Evolutionary conservation across 768 basidiomycete species (phyloP), one percentile per base, ranked within the genome.

Genomic region (Mycena amicta): DNA sequence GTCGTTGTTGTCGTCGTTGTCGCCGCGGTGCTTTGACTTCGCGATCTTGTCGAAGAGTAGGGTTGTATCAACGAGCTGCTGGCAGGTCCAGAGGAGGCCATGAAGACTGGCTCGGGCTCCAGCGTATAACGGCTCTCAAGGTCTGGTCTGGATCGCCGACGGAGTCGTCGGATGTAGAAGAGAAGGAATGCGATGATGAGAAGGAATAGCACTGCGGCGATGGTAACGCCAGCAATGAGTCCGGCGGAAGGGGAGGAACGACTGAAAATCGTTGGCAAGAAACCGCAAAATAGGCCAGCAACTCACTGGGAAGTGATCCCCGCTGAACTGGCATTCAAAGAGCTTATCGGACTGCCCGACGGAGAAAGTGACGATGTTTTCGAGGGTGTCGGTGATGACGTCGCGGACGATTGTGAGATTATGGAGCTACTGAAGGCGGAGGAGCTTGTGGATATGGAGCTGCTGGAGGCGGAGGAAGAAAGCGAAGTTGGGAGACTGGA

Each of bases 141-240:
- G 15, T 28, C 52, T 20, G 13, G 15, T n/a, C 27, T 28, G 3
- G 18, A 12, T 27, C 39, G 53, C 1, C 53, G 58, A 37, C 47
- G 52, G 4, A 5, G 4, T 49, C 41, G 45, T 4, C 45, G 45
- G 26, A 53, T 2, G 46, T 25, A 43, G 11, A 59, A 51, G 18
- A 28, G 12, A 25, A 54, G 22, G 18, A 40, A 11, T 33, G 50
- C 25, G 47, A 59, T 5, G 47, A 59, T 5, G 18, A 51, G 11
- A 23, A 59, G 45, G n/a, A 54, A 1, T 13, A 31, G 23, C 0
- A 29, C 29, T 1, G 26, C 53, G 2, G 22, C 53, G 13, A 59
- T 6, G 20, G 49, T 55, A 4, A 55, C 29, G 39, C 58, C 58
- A 15, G 54, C 58, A 39, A 59, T 59, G 27, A 59, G 47, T 33